phyloP scores from a whole-genome alignment of 257 asterid genomes.

The Solanum gracilifrons region DNA sequence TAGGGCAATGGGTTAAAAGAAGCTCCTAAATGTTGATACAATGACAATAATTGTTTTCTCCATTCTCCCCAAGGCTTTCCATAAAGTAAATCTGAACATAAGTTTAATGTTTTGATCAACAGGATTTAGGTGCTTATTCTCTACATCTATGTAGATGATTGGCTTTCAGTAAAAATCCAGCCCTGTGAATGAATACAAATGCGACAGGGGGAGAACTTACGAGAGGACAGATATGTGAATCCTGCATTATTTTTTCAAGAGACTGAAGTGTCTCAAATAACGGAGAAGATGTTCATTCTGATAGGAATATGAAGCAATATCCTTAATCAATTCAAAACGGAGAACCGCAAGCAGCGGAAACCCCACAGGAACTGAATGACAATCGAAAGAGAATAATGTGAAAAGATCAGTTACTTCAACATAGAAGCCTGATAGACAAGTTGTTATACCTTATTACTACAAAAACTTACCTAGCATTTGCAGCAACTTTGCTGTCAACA shows the following conservation, averaged over 20 bases:
- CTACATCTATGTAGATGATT: not conserved
- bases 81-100: not conserved
- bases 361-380: not conserved
- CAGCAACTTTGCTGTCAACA: not conserved
- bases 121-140: not conserved
- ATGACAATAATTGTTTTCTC: not conserved
- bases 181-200: not conserved
- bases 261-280: not conserved
- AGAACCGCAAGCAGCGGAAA: not conserved
- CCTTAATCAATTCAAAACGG: not conserved
- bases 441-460: not conserved
- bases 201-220: not conserved
- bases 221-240: not conserved
- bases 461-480: not conserved
- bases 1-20: not conserved
- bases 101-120: not conserved
- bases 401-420: not conserved
- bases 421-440: not conserved
- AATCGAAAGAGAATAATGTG: not conserved
- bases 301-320: not conserved
- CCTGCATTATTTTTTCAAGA: not conserved
- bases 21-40: not conserved
- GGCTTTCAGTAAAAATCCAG: not conserved
- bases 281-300: not conserved
- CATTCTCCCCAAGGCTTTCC: not conserved